These are phyloP conservation scores for Pseudoscleropodium purum DNA, from an alignment of 225 moss, liverwort and hornwort species.

Conservation along the genomic window DNA sequence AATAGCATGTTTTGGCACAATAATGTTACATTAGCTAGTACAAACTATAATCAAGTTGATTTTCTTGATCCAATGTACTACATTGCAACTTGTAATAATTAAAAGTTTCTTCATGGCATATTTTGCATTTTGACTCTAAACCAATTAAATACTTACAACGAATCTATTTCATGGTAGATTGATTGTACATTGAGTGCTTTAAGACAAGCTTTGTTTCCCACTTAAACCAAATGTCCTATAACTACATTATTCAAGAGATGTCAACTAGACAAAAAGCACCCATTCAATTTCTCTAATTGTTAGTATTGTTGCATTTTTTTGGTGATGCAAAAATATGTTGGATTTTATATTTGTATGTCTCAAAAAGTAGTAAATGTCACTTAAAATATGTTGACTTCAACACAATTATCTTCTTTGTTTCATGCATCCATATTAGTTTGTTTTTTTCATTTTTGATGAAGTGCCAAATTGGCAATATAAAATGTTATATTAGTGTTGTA, in stretches of 20 bases:
- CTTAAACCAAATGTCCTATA: background rate
- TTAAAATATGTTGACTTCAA: background rate
- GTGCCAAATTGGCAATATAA: too few species aligned
- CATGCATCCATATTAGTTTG: too few species aligned
- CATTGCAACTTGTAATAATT: background rate
- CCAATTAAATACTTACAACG: background rate
- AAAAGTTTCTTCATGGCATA: accelerated
- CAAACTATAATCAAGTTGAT: too few species aligned
- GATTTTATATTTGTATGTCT: accelerated
- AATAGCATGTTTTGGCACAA: too few species aligned
- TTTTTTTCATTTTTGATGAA: too few species aligned
- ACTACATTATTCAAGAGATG: background rate
- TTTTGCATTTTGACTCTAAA: background rate
- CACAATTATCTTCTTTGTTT: background rate
- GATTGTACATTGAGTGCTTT: accelerated
- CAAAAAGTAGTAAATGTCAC: background rate
- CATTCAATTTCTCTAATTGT: background rate
- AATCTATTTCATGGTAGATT: background rate
- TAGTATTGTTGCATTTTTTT: background rate
- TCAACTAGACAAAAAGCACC: too few species aligned
- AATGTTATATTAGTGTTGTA: too few species aligned
- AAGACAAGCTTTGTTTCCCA: background rate
- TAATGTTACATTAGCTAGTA: too few species aligned
- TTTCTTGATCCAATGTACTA: too few species aligned
- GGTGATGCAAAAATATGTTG: accelerated